Base-by-base conservation (phyloP, 1,284 basidiomycete species). In the Fomitopsis palustris region DNA sequence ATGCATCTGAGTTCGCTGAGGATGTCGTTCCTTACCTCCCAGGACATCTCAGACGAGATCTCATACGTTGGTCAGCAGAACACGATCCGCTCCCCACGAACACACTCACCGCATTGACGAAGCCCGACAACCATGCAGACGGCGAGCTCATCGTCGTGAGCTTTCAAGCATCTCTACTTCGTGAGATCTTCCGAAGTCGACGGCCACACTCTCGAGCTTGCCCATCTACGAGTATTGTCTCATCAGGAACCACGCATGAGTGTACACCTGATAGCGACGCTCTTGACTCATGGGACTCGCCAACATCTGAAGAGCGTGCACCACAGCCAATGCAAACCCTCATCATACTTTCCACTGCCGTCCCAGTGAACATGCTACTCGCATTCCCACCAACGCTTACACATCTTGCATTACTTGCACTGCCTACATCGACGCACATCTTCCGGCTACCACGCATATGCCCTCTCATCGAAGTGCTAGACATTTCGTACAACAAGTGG, bases 401-500 rank as follows among this genome's bases (percentile, higher is more conserved):
- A 1, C 79, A 77, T 47, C 74, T 89, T 29, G 82, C 79, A 7
- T 76, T 90, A 31, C 66, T 88, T 62, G 73, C 80, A 51, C 65
- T 84, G 10, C 71, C 77, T 0, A 61, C 70, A 8, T 70, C 72
- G 0, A 69, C 84, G 21, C 75, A 82, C 2, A 64, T 90, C 17
- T 78, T 84, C 62, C 77, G 84, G 57, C 70, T 90, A 25, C 82
- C 86, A 1, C 71, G 70, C 7, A 69, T 81, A n/a, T 88, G 85
- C 65, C 88, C 88, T 0, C 69, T 86, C 23, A 70, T 90, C n/a
- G 74, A 79, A 33, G 65, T 85, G 23, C 70, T 90, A 41, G 88
- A 90, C 67, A 69, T 90, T 27, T 90, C 88, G 0, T 87, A 81
- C 67, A 90, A 90, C 62, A 56, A 61, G 1, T 90, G 88, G 88